Base-by-base conservation (phyloP, 1,284 basidiomycete genomes). In the Fomitopsis pinicola region DNA sequence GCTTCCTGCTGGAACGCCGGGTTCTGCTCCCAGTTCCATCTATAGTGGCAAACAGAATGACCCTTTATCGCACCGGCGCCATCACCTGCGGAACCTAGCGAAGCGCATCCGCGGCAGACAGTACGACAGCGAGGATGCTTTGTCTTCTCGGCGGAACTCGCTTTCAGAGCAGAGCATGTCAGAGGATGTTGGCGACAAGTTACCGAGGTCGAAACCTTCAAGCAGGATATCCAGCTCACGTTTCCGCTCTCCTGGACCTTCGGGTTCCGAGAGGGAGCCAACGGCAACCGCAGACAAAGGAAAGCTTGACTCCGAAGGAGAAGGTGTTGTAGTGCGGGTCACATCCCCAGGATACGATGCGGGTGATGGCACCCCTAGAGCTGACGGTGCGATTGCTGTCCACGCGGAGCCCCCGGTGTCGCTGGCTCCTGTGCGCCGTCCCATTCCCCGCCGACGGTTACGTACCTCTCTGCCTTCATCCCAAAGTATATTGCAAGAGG, bases 131-230 rank as follows among this genome's bases (percentile, higher is more conserved):
- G 83, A 82, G 62, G 83, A 81, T 19, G 78, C 73, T 0, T 72
- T 79, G 8, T 80, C 79, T 1, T 83, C 82, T 4, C 73, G 74
- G 2, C 73, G 75, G 28, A 78, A 77, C 57, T 85, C 84, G 1
- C 68, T 80, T n/a, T 80, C 79, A 2, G 83, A 82, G 56, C 75
- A 76, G 48, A 78, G 74, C 42, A 72, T 73, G 12, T 75, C 73
- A 2, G 76, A 77, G 9, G 72, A 72, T 17, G 67, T 67, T 10
- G 65, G 62, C 40, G 63, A 61, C 57, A 67, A 66, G 62, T 58
- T 60, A 55, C 55, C 67, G 50, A 67, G 64, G 26, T 63, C 64
- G 40, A 62, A 50, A 42, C 59, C 63, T 12, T 60, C 55, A 30
- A 65, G 66, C 45, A 59, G 63, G 44, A 62, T 62, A 5, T 48